Evolutionary conservation across 129 eudicot species (phyloP).

Genomic region (Pittosporum tobira): DNA sequence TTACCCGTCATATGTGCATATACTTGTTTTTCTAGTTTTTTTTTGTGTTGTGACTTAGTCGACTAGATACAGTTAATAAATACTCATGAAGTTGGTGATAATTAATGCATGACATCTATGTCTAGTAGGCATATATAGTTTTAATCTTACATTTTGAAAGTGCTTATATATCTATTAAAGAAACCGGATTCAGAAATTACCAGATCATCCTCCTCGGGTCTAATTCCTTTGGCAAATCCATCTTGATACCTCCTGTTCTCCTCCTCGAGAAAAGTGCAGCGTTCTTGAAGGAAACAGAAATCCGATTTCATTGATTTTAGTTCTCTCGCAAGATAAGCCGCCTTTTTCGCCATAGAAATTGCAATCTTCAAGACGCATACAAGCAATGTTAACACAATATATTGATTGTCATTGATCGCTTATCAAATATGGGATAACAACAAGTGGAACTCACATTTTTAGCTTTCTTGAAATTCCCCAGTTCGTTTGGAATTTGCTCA

Average conservation of each 20-base stretch:
- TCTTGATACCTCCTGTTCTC: constrained; percentile 77
- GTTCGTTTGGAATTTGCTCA: constrained; percentile 26
- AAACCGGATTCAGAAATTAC: constrained; percentile 15
- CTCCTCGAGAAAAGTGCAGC: constrained; percentile 76
- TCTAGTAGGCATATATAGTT: too few relatives aligned
- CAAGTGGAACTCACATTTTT: constrained; percentile 46
- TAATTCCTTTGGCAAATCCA: constrained; percentile 56
- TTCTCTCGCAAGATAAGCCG: constrained; percentile 65
- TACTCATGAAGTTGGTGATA: too few relatives aligned
- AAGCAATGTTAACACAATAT: neutral
- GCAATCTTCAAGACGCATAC: constrained; percentile 47
- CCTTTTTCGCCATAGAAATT: constrained; percentile 73
- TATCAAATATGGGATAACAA: neutral
- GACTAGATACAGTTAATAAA: too few relatives aligned
- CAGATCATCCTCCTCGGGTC: constrained; percentile 92
- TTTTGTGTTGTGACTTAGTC: too few relatives aligned
- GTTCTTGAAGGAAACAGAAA: constrained; percentile 68
- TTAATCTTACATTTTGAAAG: too few relatives aligned
- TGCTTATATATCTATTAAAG: neutral
- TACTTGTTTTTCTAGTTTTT: too few relatives aligned
- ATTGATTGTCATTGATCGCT: neutral
- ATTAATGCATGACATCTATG: too few relatives aligned
- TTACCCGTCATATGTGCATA: too few relatives aligned
- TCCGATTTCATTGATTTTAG: constrained; percentile 78
- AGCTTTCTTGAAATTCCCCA: constrained; percentile 62